These are phyloP conservation scores for Haplographium delicatum DNA, from an alignment of 495 filamentous ascomycete genomes.

Conservation along the genomic window DNA sequence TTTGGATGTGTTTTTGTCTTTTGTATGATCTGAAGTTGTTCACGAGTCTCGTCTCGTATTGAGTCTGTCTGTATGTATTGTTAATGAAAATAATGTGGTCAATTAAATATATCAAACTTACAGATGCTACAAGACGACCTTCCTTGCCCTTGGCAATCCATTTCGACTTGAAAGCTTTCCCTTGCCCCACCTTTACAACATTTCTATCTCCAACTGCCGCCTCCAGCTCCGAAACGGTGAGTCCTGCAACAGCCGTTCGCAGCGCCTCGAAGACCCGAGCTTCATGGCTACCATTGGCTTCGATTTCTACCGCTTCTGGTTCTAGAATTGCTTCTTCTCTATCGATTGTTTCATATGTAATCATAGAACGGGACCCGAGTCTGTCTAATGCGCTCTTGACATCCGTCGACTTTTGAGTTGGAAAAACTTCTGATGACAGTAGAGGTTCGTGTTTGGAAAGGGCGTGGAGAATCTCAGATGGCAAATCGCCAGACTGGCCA, in stretches of 20 bases:
- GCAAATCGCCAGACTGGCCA: constrained; percentile 46
- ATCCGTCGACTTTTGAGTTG: constrained; percentile 59
- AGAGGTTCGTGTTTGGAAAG: constrained; percentile 62
- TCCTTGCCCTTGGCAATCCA: constrained; percentile 92
- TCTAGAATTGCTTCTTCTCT: constrained; percentile 74
- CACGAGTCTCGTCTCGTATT: constrained; percentile 73
- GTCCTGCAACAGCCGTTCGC: constrained; percentile 65
- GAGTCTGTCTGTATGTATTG: constrained; percentile 44
- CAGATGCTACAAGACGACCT: constrained; percentile 40
- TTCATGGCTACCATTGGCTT: constrained; percentile 84
- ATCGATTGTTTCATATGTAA: constrained; percentile 77
- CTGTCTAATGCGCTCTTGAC: constrained; percentile 86
- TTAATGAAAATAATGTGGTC: no score
- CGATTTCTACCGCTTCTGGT: constrained; percentile 71
- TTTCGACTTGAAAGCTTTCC: constrained; percentile 91
- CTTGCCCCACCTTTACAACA: constrained; percentile 85
- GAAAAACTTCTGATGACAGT: constrained; percentile 71
- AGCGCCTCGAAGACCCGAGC: constrained; percentile 90
- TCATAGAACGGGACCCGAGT: constrained; percentile 76
- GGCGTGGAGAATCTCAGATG: constrained; percentile 58
- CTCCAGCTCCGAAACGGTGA: constrained; percentile 74
- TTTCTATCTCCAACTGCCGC: constrained; percentile 71
- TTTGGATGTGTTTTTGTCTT: constrained; percentile 62
- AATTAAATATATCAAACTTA: no score
- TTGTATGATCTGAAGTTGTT: constrained; percentile 66